Conservation (phyloP, 1,284 basidiomycete genomes). For the Cryptococcus floricola region DNA sequence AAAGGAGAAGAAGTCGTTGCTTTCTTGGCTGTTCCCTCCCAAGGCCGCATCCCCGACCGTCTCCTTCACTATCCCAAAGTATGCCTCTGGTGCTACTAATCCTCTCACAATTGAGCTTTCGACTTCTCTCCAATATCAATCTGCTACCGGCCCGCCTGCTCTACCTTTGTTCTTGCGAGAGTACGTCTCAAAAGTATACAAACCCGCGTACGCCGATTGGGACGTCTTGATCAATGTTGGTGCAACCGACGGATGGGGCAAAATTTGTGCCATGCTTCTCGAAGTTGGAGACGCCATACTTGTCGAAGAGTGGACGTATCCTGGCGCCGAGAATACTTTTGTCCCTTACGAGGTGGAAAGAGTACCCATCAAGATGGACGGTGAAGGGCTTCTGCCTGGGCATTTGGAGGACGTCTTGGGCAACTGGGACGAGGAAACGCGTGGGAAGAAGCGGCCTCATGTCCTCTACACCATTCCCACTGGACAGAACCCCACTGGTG, state of each 20-base stretch:
- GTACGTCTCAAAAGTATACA: slow-evolving; percentile 61
- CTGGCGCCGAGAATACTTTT: slow-evolving; percentile 47
- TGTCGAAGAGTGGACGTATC: slow-evolving; percentile 57
- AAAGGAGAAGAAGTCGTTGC: slow-evolving; percentile 46
- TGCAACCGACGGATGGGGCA: slow-evolving; percentile 66
- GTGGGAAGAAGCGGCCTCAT: slow-evolving; percentile 56
- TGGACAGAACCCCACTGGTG: slow-evolving; percentile 69
- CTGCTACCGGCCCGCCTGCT: slow-evolving; percentile 44
- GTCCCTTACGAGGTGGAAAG: slow-evolving; percentile 34
- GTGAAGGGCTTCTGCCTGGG: slow-evolving; percentile 63
- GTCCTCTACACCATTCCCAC: slow-evolving; percentile 60
- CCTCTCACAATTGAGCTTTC: slow-evolving; percentile 58
- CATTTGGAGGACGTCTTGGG: slow-evolving; percentile 60
- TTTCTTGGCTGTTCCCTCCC: slow-evolving; percentile 63
- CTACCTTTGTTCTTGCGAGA: slow-evolving; percentile 51
- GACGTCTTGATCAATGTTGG: slow-evolving; percentile 63
- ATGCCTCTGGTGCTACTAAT: slow-evolving; percentile 39
- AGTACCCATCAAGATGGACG: slow-evolving; percentile 62
- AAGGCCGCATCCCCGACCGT: slow-evolving; percentile 50
- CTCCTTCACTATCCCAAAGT: slow-evolving; percentile 60
- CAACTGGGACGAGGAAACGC: slow-evolving; percentile 62
- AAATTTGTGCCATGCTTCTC: slow-evolving; percentile 57
- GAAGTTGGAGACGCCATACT: slow-evolving; percentile 70
- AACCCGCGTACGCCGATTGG: slow-evolving; percentile 67
- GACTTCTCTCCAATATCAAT: slow-evolving; percentile 67